Percentiles rank a stretch among this genome's conserved stretches.
Conservation (phyloP, 2,329 filamentous ascomycete genomes). For the Neonectria magnoliae region DNA sequence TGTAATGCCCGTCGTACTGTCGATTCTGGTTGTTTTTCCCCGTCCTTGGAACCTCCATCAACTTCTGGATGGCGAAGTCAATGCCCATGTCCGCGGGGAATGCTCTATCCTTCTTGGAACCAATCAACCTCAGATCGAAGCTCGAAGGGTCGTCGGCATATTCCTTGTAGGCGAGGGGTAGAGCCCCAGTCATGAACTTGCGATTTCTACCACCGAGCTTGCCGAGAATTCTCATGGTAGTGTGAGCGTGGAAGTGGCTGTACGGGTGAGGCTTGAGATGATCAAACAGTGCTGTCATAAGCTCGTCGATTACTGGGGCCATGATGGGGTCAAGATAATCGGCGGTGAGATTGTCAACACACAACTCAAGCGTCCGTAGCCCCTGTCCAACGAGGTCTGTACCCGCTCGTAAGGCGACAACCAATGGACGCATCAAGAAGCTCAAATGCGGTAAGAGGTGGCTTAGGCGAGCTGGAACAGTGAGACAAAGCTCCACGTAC, state of each 20-base stretch:
- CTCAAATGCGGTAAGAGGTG: slow-evolving; percentile 95
- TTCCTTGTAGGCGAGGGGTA: slow-evolving; percentile 82
- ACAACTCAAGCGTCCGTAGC: slow-evolving; percentile 90
- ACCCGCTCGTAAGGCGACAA: slow-evolving; percentile 91
- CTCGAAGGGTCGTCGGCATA: slow-evolving; percentile 90
- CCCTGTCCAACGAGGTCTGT: slow-evolving; percentile 96
- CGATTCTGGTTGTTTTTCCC: slow-evolving; percentile 63
- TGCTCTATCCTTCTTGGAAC: slow-evolving; percentile 86
- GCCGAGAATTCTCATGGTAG: slow-evolving; percentile 95
- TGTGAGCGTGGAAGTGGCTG: slow-evolving; percentile 97
- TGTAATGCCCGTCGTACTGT: slow-evolving; percentile 83
- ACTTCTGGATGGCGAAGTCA: slow-evolving; percentile 86
- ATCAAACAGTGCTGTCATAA: slow-evolving; percentile 98
- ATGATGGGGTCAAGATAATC: slow-evolving; percentile 99
- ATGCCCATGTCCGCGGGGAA: slow-evolving; percentile 89
- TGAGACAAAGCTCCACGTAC: slow-evolving; percentile 96
- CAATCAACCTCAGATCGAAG: slow-evolving; percentile 88
- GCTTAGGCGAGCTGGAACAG: slow-evolving; percentile 91
- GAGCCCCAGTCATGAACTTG: slow-evolving; percentile 92
- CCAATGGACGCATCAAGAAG: slow-evolving; percentile 95
- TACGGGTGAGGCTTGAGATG: slow-evolving; percentile 94
- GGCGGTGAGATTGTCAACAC: slow-evolving; percentile 96
- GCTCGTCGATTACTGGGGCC: slow-evolving; percentile 97
- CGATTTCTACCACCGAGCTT: slow-evolving; percentile 96
- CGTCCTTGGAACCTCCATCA: slow-evolving; percentile 81